Conservation (phyloP, 129 eudicot genomes). For the Calendula officinalis region DNA sequence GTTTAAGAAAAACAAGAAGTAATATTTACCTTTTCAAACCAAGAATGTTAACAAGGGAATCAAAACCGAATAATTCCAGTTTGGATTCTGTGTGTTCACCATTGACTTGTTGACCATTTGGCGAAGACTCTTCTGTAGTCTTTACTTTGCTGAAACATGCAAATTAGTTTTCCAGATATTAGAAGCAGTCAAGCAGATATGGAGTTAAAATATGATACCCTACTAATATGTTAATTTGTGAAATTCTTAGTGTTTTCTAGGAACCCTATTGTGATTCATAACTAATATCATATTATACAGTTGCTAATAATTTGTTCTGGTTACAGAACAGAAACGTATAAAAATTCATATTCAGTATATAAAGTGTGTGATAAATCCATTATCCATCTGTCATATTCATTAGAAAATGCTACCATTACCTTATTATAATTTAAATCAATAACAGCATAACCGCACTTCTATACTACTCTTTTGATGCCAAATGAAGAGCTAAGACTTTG, state of each 20-base stretch:
- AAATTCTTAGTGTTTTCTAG: constrained; percentile 14
- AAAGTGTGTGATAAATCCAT: background rate
- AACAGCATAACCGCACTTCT: background rate
- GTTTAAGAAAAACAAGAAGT: constrained; percentile 1
- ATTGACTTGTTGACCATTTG: constrained; percentile 52
- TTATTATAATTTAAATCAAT: background rate
- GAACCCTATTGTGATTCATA: constrained; percentile 11
- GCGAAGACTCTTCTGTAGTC: constrained; percentile 43
- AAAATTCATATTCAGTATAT: background rate
- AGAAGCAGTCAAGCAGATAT: constrained; percentile 23
- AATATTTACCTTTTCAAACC: constrained; percentile 84
- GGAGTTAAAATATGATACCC: background rate
- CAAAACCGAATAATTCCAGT: constrained; percentile 94
- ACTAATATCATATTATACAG: constrained; percentile 7
- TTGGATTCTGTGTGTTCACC: constrained; percentile 79
- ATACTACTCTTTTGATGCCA: constrained; percentile 9
- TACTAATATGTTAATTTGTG: constrained; percentile 24
- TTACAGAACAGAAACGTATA: background rate
- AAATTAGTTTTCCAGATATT: constrained; percentile 13
- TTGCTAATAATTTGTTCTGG: constrained; percentile 11
- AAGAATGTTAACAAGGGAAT: constrained; percentile 93
- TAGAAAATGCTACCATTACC: too few species aligned
- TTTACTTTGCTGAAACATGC: constrained; percentile 60
- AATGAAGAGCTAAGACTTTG: constrained; percentile 1
- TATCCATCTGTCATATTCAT: too few species aligned